These are phyloP conservation scores for Pyricularia pennisetigena DNA, from an alignment of 2,329 filamentous ascomycete species.

Conservation along the genomic window DNA sequence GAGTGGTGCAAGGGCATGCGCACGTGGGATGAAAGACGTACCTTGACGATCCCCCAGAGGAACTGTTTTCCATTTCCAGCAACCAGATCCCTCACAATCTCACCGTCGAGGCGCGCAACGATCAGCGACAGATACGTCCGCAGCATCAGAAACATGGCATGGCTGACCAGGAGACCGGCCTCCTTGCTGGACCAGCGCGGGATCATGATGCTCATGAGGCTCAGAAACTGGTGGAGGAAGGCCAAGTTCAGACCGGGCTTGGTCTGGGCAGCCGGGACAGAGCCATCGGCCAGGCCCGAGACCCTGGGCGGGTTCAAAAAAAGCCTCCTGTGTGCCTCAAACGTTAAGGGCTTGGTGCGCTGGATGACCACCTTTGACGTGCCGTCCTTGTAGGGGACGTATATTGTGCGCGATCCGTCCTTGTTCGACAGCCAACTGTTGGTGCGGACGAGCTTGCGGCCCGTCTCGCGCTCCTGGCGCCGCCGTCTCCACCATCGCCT, in stretches of 20 bases:
- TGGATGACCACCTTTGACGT: slow-evolving; percentile 88
- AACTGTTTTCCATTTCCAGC: slow-evolving; percentile 86
- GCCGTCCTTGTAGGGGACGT: slow-evolving; percentile 80
- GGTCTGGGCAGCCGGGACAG: slow-evolving; percentile 77
- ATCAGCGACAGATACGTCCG: slow-evolving; percentile 90
- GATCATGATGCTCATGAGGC: slow-evolving; percentile 94
- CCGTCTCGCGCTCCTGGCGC: slow-evolving; percentile 71
- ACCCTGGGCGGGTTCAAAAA: slow-evolving; percentile 87
- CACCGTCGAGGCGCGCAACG: slow-evolving; percentile 85
- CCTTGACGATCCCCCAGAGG: slow-evolving; percentile 77
- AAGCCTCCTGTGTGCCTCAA: slow-evolving; percentile 87
- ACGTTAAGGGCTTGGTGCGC: slow-evolving; percentile 84
- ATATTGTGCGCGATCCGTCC: slow-evolving; percentile 90
- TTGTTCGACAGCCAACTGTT: slow-evolving; percentile 93
- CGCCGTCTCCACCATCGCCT: slow-evolving; percentile 66
- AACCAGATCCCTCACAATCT: slow-evolving; percentile 94
- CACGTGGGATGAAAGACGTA: slow-evolving; percentile 18
- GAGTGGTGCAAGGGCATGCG: neutral
- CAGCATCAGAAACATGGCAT: slow-evolving; percentile 81
- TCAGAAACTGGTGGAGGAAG: slow-evolving; percentile 93
- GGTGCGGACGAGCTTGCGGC: slow-evolving; percentile 69
- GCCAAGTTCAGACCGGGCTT: slow-evolving; percentile 93
- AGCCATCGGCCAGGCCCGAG: slow-evolving; percentile 63
- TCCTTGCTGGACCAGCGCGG: slow-evolving; percentile 94
- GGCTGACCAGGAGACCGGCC: slow-evolving; percentile 78